Evolutionary conservation across 2,329 filamentous ascomycete genomes (phyloP).

Genomic region (Polytolypa hystricis): DNA sequence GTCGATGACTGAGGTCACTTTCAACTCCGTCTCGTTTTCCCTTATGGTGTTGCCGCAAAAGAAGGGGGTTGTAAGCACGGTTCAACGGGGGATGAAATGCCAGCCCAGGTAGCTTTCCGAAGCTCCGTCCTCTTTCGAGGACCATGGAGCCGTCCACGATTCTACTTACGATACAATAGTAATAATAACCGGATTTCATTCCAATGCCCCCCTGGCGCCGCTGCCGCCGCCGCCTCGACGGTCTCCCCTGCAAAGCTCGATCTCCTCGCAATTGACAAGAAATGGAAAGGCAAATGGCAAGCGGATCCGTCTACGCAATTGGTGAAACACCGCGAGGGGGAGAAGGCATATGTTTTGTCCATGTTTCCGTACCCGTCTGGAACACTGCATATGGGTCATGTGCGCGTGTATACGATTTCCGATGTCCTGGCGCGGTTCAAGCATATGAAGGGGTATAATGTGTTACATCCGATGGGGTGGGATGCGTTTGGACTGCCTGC

Average conservation of each 20-base stretch:
- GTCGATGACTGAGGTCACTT: too few relatives aligned
- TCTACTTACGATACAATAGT: too few relatives aligned
- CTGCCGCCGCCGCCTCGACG: slow-evolving; percentile 15
- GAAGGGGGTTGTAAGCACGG: too few relatives aligned
- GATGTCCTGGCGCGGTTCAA: slow-evolving; percentile 72
- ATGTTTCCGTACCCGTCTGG: slow-evolving; percentile 95
- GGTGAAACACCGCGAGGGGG: slow-evolving; percentile 10
- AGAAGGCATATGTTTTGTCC: slow-evolving; percentile 59
- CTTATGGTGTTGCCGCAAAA: too few relatives aligned
- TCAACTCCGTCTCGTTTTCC: too few relatives aligned
- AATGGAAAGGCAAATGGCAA: slow-evolving; percentile 46
- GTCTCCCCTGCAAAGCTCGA: slow-evolving; percentile 24
- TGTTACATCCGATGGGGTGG: slow-evolving; percentile 88
- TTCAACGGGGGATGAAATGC: slow-evolving; percentile 1
- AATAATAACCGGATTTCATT: background rate
- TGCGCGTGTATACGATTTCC: slow-evolving; percentile 82
- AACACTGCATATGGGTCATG: slow-evolving; percentile 72
- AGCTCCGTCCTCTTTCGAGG: background rate
- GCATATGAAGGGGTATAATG: slow-evolving; percentile 60
- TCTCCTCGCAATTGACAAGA: slow-evolving; percentile 38
- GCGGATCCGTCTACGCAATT: slow-evolving; percentile 5
- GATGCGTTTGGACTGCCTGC: slow-evolving; percentile 85
- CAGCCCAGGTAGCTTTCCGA: background rate
- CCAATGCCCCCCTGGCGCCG: background rate
- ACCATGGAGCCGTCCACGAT: too few relatives aligned